Percentiles rank a stretch among this genome's conserved stretches.
Conservation (phyloP, 202 grass and related monocot species). For the Sporobolus alterniflorus region DNA sequence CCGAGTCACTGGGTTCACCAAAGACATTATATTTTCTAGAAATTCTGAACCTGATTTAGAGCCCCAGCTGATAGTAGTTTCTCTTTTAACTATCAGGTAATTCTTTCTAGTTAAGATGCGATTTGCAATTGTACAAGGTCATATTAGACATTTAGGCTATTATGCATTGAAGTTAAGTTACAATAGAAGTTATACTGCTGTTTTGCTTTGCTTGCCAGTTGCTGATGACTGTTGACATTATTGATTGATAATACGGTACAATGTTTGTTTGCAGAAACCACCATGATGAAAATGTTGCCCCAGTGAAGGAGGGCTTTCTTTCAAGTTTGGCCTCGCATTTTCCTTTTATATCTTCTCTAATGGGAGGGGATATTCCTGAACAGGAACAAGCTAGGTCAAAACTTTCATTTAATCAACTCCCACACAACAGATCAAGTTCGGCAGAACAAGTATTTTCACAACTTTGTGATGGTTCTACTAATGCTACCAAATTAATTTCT, state of each 20-base stretch:
- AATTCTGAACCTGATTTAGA: slow-evolving; percentile 82
- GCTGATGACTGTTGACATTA: background rate
- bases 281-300: slow-evolving; percentile 39
- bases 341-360: slow-evolving; percentile 77
- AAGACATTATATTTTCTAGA: slow-evolving; percentile 80
- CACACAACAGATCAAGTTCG: slow-evolving; percentile 33
- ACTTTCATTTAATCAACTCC: slow-evolving; percentile 29
- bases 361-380: slow-evolving; percentile 52
- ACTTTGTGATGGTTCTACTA: slow-evolving; percentile 30
- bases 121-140: slow-evolving; percentile 8
- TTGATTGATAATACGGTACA: slow-evolving; percentile 7
- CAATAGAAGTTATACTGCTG: background rate
- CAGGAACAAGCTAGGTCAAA: slow-evolving; percentile 26
- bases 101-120: background rate
- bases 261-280: slow-evolving; percentile 37
- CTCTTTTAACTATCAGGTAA: slow-evolving; percentile 85
- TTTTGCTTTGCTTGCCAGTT: slow-evolving; percentile 11
- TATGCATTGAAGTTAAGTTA: slow-evolving; percentile 12
- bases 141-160: background rate
- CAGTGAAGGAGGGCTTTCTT: slow-evolving; percentile 65
- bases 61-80: slow-evolving; percentile 77
- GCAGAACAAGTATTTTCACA: slow-evolving; percentile 27
- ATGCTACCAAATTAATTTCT: slow-evolving; percentile 33
- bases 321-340: slow-evolving; percentile 59
- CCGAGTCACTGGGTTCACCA: slow-evolving; percentile 62